These are phyloP conservation scores for Calonectria pseudoturangicola DNA, from an alignment of 2,329 filamentous ascomycete genomes.

Conservation along the genomic window DNA sequence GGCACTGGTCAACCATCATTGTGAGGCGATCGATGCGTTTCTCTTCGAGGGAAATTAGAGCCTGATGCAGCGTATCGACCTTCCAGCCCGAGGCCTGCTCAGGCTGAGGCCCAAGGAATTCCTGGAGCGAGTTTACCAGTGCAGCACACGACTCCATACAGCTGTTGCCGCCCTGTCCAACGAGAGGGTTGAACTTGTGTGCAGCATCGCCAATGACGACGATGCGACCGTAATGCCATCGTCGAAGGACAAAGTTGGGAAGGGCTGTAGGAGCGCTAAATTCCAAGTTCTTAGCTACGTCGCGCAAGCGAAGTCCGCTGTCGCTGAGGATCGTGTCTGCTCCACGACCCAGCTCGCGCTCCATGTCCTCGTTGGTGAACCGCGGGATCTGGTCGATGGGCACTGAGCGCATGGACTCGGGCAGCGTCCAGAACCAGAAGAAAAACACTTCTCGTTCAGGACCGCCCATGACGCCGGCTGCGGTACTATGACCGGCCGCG, in stretches of 20 bases:
- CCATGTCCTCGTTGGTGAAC: conserved; percentile 1
- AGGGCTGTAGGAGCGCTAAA: conserved; percentile 2
- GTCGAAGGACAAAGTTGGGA: conserved; percentile 16
- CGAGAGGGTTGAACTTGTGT: conserved; percentile 13
- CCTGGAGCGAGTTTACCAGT: conserved; percentile 11
- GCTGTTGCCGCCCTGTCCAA: conserved; percentile 8
- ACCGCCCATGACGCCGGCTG: background rate
- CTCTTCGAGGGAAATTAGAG: background rate
- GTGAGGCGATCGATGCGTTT: conserved; percentile 1
- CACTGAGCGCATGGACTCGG: conserved; percentile 1
- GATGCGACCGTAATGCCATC: conserved; percentile 17
- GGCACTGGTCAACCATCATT: conserved; percentile 1
- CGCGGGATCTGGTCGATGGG: background rate
- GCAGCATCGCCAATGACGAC: conserved; percentile 3
- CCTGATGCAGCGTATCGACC: background rate
- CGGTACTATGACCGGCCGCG: background rate
- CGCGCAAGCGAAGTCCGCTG: background rate
- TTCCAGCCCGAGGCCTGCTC: background rate
- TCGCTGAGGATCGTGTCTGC: background rate
- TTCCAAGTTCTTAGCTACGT: background rate
- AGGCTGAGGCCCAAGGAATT: background rate
- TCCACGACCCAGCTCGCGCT: background rate
- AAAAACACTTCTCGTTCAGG: background rate
- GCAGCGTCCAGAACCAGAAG: conserved; percentile 18
- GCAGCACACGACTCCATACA: conserved; percentile 19